Base-by-base conservation (phyloP, 108 stramenopile genomes). In the Asterionellopsis glacialis region DNA sequence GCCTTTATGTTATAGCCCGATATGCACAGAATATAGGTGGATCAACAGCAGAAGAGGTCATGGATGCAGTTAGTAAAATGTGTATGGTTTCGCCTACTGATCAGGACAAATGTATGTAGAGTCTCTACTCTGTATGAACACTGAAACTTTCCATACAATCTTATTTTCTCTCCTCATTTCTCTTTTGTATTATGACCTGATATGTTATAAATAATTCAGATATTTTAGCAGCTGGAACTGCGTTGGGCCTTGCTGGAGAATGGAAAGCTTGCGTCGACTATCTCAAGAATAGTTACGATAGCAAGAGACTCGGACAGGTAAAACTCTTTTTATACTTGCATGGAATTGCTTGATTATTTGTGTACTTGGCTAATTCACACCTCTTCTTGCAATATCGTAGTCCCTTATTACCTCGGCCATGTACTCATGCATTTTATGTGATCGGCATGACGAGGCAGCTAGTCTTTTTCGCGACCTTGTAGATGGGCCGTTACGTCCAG, bases 171-270 rank as follows among this genome's bases (percentile, higher is more conserved):
- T 18, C 21, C 42, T 45, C 45, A 61, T 5, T 5, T 26, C 26
- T 23, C 28, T 26, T 53, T 16, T 25, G 25, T 28, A 28, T 11
- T 26, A 21, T 9, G 27, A 10, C 21, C 12, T 45, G 40, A 51
- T 41, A 7, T 47, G 41, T 10, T 14, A 0, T 18, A 45, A 53
- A 19, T 11, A n/a, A 42, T 41, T 16, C 39, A 62, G 77, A 91
- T 63, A 67, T 88, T 1, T 51, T 93, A 62, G 85, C 88, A 12
- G 91, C 91, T n/a, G 91, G 91, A 9, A 76, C 63, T 49, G 91
- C 86, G 11, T 57, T 93, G n/a, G 91, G 88, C n/a, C 67, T 68
- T 21, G 80, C 83, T 21, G 87, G 87, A 18, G 67, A 75, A 23
- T 84, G 81, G 83, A 57, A 77, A 26, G 75, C 74, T 22, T 70